Evolutionary conservation across 2,329 filamentous ascomycete genomes (phyloP).

Genomic region (Trichoderma sp.): DNA sequence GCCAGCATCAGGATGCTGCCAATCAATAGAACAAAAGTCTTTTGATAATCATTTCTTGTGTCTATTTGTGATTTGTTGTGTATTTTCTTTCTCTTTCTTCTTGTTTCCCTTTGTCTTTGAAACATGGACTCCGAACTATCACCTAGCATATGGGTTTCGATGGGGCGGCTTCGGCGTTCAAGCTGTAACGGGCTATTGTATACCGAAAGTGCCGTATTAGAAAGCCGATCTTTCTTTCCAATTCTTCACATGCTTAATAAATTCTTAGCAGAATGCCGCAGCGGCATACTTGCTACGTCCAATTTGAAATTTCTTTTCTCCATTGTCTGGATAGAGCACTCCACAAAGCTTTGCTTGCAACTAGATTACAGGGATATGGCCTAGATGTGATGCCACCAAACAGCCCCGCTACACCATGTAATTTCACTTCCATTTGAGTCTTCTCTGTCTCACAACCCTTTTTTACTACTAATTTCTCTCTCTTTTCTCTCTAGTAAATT

Average conservation of each 20-base stretch:
- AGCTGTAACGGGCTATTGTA: background rate
- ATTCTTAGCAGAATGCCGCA: background rate
- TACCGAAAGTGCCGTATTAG: background rate
- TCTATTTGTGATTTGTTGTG: background rate
- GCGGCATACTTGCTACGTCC: background rate
- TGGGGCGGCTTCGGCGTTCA: background rate
- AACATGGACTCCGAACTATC: background rate
- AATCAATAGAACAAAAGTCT: background rate
- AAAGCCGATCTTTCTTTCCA: background rate
- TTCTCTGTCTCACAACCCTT: background rate
- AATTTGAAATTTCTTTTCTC: background rate
- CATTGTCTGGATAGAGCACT: background rate
- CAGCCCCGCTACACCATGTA: background rate
- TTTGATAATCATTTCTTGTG: background rate
- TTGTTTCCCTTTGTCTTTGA: background rate
- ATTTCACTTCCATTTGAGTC: background rate
- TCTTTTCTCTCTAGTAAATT: background rate
- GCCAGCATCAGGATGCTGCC: conserved; percentile 10
- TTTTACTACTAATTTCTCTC: background rate
- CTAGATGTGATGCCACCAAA: background rate
- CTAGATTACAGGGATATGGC: background rate
- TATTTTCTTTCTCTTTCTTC: background rate
- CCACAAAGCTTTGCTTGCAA: background rate
- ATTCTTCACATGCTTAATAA: background rate
- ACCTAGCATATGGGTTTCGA: background rate